Percentiles rank a stretch among this genome's conserved stretches.
Conservation (phyloP, 345 rosid genomes). For the Arabis hirsuta region DNA sequence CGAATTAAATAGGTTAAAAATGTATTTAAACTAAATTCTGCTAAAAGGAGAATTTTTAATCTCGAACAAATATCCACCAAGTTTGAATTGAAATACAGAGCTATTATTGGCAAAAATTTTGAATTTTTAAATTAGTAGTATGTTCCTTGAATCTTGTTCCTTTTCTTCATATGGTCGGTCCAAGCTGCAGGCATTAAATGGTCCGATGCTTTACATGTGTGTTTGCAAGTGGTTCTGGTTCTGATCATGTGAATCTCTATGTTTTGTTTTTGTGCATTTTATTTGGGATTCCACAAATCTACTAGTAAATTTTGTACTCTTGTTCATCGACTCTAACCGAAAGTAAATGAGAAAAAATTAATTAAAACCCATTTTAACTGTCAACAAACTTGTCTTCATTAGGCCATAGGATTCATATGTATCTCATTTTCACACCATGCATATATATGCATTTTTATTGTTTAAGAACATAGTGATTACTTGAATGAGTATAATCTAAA, state of each 20-base stretch:
- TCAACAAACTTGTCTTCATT: no score
- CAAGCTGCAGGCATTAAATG: constrained; percentile 40
- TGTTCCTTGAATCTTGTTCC: constrained; percentile 19
- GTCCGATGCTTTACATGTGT: constrained; percentile 39
- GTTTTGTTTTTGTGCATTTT: constrained; percentile 29
- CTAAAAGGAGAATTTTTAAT: no score
- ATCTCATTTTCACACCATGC: no score
- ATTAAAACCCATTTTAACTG: no score
- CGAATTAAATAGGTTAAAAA: not conserved
- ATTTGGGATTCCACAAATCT: constrained; percentile 25
- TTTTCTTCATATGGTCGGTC: constrained; percentile 30
- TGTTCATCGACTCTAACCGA: constrained; percentile 12
- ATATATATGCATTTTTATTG: no score
- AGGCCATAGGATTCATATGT: no score
- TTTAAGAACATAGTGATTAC: no score
- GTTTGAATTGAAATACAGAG: constrained; percentile 1
- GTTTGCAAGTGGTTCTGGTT: constrained; percentile 38
- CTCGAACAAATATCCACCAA: constrained; percentile 4
- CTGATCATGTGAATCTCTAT: constrained; percentile 29
- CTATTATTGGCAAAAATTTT: constrained; percentile 4
- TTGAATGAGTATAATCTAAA: no score
- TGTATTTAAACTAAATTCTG: no score
- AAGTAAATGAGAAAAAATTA: not conserved
- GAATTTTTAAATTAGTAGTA: not conserved
- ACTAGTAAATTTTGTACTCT: not conserved